Conservation (phyloP, 129 eudicot species). For the Tanacetum coccineum region DNA sequence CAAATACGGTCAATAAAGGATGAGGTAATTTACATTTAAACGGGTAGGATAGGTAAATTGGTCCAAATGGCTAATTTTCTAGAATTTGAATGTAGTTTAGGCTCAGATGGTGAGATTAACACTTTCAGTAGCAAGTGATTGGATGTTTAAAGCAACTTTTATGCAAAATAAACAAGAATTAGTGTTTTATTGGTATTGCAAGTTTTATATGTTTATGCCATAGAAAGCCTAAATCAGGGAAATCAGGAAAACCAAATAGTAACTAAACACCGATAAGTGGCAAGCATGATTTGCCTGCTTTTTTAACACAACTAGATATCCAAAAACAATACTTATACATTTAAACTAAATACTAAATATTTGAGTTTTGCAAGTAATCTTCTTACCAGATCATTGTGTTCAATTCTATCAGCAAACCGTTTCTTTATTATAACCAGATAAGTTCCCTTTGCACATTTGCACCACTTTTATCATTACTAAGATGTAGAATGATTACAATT, state of each 20-base stretch:
- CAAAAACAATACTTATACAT: not conserved
- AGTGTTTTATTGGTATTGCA: too few relatives aligned
- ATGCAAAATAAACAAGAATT: too few relatives aligned
- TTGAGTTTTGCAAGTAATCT: not conserved
- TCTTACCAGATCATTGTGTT: not conserved
- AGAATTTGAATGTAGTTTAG: too few relatives aligned
- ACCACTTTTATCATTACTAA: not conserved
- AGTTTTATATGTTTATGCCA: not conserved
- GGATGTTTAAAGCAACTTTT: too few relatives aligned
- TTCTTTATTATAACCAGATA: not conserved
- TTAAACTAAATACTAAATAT: not conserved
- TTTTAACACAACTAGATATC: not conserved
- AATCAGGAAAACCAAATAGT: not conserved
- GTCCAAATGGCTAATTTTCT: too few relatives aligned
- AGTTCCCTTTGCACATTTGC: not conserved
- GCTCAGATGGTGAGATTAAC: too few relatives aligned
- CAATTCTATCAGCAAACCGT: not conserved
- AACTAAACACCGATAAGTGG: not conserved
- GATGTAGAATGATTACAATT: too few relatives aligned
- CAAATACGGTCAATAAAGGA: constrained; percentile 74
- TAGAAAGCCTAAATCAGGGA: not conserved
- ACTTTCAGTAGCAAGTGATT: too few relatives aligned
- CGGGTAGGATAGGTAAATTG: too few relatives aligned
- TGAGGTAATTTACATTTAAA: constrained; percentile 61
- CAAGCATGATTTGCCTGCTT: not conserved